Conservation (phyloP, 1,284 basidiomycete genomes). For the Malassezia restricta region DNA sequence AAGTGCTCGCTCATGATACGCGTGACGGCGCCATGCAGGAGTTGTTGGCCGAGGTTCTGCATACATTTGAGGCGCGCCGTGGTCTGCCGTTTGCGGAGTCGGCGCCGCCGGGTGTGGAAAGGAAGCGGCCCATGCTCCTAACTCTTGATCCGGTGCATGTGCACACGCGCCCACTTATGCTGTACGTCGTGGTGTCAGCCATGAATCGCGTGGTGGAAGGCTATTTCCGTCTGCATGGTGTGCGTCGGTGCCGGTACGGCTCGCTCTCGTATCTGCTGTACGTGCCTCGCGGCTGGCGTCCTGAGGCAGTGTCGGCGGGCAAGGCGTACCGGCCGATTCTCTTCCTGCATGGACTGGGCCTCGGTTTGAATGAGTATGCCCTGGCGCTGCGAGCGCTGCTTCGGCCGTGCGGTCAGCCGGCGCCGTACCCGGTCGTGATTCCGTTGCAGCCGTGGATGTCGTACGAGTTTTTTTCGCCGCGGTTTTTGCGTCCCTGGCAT, state of each 20-base stretch:
- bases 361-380: slow-evolving; percentile 30
- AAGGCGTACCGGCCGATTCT: slow-evolving; percentile 20
- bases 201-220: slow-evolving; percentile 5
- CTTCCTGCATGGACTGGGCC: slow-evolving; percentile 37
- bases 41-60: slow-evolving; percentile 25
- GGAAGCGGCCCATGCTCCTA: slow-evolving; percentile 30
- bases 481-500: slow-evolving; percentile 28
- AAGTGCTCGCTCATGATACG: slow-evolving; percentile 23
- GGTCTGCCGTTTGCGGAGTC: slow-evolving; percentile 25
- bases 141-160: slow-evolving; percentile 41
- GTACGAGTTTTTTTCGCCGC: slow-evolving; percentile 27
- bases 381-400: slow-evolving; percentile 20
- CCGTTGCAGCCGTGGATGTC: slow-evolving; percentile 38
- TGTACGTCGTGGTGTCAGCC: slow-evolving; percentile 18
- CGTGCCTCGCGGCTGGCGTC: slow-evolving; percentile 15
- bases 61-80: slow-evolving; percentile 32
- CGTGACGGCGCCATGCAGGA: slow-evolving; percentile 16
- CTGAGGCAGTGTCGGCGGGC: slow-evolving; percentile 8
- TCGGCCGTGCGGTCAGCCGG: slow-evolving; percentile 10
- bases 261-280: slow-evolving; percentile 32
- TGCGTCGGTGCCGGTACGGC: slow-evolving; percentile 18
- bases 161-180: slow-evolving; percentile 19
- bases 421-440: slow-evolving; percentile 30
- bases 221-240: slow-evolving; percentile 13
- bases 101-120: not conserved